Percentiles rank a stretch among this genome's conserved stretches.
phyloP scores from a whole-genome alignment of 352 stramenopile genomes.

The Phytophthora fragariaefolia region DNA sequence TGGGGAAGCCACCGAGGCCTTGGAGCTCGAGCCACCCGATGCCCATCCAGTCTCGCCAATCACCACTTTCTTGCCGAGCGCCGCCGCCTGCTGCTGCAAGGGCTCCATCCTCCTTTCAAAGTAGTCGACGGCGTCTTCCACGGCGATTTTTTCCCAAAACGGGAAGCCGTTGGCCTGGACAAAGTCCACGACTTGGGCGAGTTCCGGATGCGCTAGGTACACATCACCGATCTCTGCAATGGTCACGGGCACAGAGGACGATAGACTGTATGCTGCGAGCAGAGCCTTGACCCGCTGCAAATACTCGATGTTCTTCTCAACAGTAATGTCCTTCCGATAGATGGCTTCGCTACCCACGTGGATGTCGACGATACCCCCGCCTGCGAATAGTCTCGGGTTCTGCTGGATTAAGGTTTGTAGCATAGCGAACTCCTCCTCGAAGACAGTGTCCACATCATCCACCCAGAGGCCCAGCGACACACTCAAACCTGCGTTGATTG shows the following conservation, averaged over 20 bases:
- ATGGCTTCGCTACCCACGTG: slow-evolving; percentile 77
- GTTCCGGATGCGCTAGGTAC: slow-evolving; percentile 55
- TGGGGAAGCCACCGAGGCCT: slow-evolving; percentile 47
- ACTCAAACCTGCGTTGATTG: slow-evolving; percentile 50
- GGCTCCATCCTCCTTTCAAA: slow-evolving; percentile 49
- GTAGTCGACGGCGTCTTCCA: slow-evolving; percentile 43
- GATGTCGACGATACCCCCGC: slow-evolving; percentile 51
- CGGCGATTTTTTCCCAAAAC: slow-evolving; percentile 65
- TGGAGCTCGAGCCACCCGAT: slow-evolving; percentile 41
- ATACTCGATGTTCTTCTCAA: slow-evolving; percentile 45
- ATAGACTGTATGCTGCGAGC: slow-evolving; percentile 21
- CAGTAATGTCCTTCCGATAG: slow-evolving; percentile 68
- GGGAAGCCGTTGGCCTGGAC: slow-evolving; percentile 71
- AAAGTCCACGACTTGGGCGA: slow-evolving; percentile 60
- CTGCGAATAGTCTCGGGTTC: slow-evolving; percentile 23
- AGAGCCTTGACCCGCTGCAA: slow-evolving; percentile 53
- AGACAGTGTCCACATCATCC: slow-evolving; percentile 36
- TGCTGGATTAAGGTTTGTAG: slow-evolving; percentile 47
- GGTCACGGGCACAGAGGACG: slow-evolving; percentile 52
- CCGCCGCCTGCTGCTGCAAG: slow-evolving; percentile 41
- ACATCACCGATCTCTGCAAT: slow-evolving; percentile 75
- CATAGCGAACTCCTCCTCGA: slow-evolving; percentile 47
- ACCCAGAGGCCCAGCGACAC: slow-evolving; percentile 78
- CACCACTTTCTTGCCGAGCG: slow-evolving; percentile 51
- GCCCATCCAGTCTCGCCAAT: slow-evolving; percentile 81